Percentiles rank a stretch among this genome's conserved stretches.
These are phyloP conservation scores for Paracamarosporium sp. DNA, from an alignment of 2,329 filamentous ascomycete genomes.

Conservation along the genomic window DNA sequence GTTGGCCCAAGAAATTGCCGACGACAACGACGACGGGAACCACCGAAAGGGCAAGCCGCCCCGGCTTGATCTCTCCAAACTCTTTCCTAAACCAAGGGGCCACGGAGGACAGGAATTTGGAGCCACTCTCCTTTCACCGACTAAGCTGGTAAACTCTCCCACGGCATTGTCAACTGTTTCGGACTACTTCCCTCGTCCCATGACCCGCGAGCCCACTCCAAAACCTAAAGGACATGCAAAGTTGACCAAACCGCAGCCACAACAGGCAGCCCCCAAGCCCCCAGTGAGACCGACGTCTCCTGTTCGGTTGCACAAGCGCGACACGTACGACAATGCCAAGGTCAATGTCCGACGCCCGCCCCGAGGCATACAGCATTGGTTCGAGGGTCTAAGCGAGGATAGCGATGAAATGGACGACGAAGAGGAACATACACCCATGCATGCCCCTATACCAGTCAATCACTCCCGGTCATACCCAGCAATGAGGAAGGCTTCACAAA, in stretches of 20 bases:
- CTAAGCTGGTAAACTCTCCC: conserved; percentile 49
- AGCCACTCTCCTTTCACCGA: conserved; percentile 43
- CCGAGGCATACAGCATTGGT: conserved; percentile 59
- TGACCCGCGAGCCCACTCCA: conserved; percentile 40
- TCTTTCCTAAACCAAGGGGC: conserved; percentile 48
- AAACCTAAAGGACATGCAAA: conserved; percentile 27
- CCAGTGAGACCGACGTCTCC: conserved; percentile 26
- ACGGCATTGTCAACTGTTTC: conserved; percentile 47
- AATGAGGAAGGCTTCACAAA: conserved; percentile 26
- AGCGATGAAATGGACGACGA: conserved; percentile 41
- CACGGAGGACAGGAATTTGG: conserved; percentile 22
- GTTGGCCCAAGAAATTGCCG: conserved; percentile 26
- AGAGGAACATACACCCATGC: conserved; percentile 16
- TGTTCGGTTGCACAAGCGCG: conserved; percentile 37
- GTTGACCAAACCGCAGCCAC: conserved; percentile 31
- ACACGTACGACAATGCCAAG: conserved; percentile 55
- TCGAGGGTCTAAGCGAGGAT: conserved; percentile 54
- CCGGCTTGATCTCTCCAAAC: conserved; percentile 50
- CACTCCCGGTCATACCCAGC: conserved; percentile 17
- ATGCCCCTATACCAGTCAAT: conserved; percentile 20
- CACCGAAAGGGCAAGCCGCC: conserved; percentile 43
- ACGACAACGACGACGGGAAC: conserved; percentile 28
- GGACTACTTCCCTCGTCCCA: conserved; percentile 43
- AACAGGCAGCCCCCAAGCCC: conserved; percentile 21
- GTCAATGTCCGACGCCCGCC: conserved; percentile 55